Conservation (phyloP, 2,329 filamentous ascomycete genomes). For the Sporothrix curviconia region DNA sequence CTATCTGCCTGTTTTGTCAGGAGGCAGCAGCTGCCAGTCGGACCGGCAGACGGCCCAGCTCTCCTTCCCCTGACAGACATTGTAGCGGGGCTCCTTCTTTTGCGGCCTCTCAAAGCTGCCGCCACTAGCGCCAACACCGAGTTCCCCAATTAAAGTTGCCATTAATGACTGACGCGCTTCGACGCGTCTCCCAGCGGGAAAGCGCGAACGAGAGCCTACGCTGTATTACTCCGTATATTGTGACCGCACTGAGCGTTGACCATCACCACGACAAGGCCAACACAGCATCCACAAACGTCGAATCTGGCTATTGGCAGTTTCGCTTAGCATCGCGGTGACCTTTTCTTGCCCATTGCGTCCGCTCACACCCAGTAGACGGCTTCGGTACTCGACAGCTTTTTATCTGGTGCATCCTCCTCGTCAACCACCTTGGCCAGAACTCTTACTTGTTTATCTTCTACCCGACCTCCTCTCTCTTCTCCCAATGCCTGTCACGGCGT, state of each 20-base stretch:
- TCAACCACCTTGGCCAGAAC: not conserved
- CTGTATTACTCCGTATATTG: too few species aligned
- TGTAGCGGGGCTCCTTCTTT: not conserved
- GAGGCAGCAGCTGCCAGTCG: constrained; percentile 6
- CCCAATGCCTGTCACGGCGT: constrained; percentile 23
- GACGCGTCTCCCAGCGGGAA: constrained; percentile 38
- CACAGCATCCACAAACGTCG: not conserved
- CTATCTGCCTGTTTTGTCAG: not conserved
- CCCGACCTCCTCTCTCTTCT: not conserved
- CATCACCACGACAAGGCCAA: not conserved
- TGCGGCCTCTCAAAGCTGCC: not conserved
- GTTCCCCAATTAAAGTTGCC: constrained; percentile 6
- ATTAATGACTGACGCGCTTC: constrained; percentile 28
- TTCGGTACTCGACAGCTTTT: not conserved
- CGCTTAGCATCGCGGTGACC: not conserved
- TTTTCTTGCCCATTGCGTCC: not conserved
- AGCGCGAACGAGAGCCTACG: too few species aligned
- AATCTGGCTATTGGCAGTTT: not conserved
- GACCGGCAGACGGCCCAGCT: not conserved
- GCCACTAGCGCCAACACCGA: constrained; percentile 2
- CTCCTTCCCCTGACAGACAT: not conserved
- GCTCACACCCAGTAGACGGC: not conserved
- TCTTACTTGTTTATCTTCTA: not conserved
- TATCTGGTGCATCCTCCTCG: too few species aligned
- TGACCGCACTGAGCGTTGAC: too few species aligned